These are phyloP conservation scores for Sphenostylis stenocarpa DNA, from an alignment of 306 rosid species.

Conservation along the genomic window DNA sequence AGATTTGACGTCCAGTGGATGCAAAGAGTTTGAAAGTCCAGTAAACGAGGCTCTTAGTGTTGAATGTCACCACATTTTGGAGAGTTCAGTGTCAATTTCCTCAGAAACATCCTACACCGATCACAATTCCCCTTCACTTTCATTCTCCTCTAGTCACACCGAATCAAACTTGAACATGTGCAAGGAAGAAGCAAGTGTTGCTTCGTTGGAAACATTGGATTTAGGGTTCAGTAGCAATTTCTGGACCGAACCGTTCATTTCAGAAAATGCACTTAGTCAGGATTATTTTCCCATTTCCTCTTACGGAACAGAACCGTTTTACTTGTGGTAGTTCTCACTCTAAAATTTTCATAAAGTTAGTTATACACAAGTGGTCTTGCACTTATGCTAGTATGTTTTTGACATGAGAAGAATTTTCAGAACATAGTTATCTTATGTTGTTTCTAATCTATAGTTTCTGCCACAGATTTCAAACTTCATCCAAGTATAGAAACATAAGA, in stretches of 20 bases:
- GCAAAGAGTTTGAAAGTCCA: conserved; percentile 17
- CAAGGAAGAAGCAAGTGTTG: conserved; percentile 23
- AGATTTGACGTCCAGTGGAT: not conserved
- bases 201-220: conserved; percentile 24
- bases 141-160: conserved; percentile 7
- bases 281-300: conserved; percentile 7
- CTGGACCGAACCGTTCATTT: conserved; percentile 64
- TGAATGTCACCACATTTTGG: conserved; percentile 35
- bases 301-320: not conserved
- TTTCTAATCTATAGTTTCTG: too few species aligned
- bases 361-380: not conserved
- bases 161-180: not conserved
- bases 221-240: conserved; percentile 37
- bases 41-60: not conserved
- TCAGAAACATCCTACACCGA: conserved; percentile 26
- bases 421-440: not conserved
- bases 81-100: conserved; percentile 41
- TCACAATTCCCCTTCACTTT: conserved; percentile 18
- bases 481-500: too few species aligned
- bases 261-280: conserved; percentile 28
- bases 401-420: not conserved
- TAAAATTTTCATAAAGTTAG: not conserved
- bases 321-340: conserved; percentile 25
- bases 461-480: too few species aligned
- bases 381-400: not conserved